Evolutionary conservation across 2,329 filamentous ascomycete genomes (phyloP).

Genomic region (Sclerotinia sclerotiorum): DNA sequence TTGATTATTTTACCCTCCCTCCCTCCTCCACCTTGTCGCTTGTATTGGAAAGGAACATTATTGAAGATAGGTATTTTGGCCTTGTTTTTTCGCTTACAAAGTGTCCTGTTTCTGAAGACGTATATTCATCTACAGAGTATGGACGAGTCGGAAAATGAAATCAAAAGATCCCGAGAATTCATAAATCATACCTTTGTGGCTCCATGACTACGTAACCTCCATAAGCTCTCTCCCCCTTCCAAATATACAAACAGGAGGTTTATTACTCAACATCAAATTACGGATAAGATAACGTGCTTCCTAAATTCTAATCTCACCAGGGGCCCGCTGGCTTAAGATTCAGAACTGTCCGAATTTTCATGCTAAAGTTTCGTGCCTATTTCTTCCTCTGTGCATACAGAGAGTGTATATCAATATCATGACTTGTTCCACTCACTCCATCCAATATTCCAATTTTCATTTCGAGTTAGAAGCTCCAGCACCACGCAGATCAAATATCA

Average conservation of each 20-base stretch:
- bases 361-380: neutral
- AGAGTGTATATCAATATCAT: neutral
- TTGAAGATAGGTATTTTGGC: too few relatives aligned
- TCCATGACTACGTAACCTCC: neutral
- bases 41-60: too few relatives aligned
- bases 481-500: slow-evolving; percentile 15
- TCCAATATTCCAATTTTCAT: neutral
- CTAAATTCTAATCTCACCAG: neutral
- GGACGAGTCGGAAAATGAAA: neutral
- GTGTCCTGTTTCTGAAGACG: too few relatives aligned
- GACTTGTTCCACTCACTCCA: neutral
- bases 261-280: neutral
- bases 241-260: too few relatives aligned
- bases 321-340: too few relatives aligned
- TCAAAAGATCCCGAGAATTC: neutral
- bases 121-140: too few relatives aligned
- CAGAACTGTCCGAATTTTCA: neutral
- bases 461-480: neutral
- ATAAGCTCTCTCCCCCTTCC: neutral
- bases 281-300: neutral
- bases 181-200: neutral
- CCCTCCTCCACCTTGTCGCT: too few relatives aligned
- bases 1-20: too few relatives aligned
- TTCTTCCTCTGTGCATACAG: neutral
- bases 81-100: too few relatives aligned